Conservation (phyloP, 2,329 filamentous ascomycete species). For the Fusarium verrucosum region DNA sequence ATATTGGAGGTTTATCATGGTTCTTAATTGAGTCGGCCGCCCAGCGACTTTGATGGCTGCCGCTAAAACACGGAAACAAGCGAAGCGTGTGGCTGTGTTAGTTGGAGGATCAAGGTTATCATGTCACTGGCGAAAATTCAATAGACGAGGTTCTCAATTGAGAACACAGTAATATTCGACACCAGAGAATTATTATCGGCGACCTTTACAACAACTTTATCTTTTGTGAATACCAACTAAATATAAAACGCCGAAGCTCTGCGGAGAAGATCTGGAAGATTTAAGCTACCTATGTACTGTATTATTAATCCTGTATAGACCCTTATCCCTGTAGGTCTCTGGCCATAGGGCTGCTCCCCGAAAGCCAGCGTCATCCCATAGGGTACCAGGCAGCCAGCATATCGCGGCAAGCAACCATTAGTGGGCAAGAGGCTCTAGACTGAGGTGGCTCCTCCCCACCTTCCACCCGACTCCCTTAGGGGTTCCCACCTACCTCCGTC, state of each 20-base stretch:
- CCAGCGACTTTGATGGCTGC: slow-evolving; percentile 3
- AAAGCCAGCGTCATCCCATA: slow-evolving; percentile 1
- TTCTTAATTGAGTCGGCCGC: slow-evolving; percentile 16
- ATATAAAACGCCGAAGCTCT: neutral
- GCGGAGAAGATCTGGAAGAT: neutral
- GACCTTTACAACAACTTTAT: neutral
- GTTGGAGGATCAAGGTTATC: neutral
- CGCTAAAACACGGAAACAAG: slow-evolving; percentile 16
- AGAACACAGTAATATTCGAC: neutral
- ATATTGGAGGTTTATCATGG: neutral
- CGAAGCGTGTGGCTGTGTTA: slow-evolving; percentile 28
- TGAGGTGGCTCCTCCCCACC: slow-evolving; percentile 5
- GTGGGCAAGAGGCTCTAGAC: slow-evolving; percentile 5
- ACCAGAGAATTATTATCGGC: neutral
- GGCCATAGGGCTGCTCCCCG: slow-evolving; percentile 16
- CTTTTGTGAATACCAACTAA: neutral
- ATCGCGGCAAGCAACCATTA: slow-evolving; percentile 34
- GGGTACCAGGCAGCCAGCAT: slow-evolving; percentile 39
- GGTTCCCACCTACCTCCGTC: slow-evolving; percentile 26
- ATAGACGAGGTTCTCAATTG: neutral
- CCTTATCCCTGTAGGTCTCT: slow-evolving; percentile 18
- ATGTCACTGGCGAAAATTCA: neutral
- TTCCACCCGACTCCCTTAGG: slow-evolving; percentile 11
- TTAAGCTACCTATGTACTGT: neutral
- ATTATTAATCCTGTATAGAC: slow-evolving; percentile 18